Conservation (phyloP, 73 alveolate species). For the Tetrahymena elliotti region DNA sequence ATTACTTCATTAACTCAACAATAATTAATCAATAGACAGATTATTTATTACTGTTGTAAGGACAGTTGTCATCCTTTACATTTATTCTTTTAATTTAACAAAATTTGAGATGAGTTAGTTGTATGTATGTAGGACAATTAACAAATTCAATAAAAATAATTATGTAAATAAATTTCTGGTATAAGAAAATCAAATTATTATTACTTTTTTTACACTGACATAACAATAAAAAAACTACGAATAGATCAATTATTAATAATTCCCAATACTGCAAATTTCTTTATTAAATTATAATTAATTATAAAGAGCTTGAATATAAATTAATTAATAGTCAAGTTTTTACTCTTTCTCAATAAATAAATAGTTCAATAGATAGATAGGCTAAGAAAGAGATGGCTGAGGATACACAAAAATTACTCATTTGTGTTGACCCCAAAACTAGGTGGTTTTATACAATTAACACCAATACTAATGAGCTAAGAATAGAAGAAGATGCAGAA, state of each 20-base stretch:
- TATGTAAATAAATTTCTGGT: neutral
- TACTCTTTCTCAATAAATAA: too few species aligned
- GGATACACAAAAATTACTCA: neutral
- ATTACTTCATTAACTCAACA: too few species aligned
- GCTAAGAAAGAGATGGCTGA: neutral
- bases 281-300: too few species aligned
- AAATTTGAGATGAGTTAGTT: too few species aligned
- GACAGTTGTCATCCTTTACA: too few species aligned
- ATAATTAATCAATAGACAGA: too few species aligned
- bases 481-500: neutral
- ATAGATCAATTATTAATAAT: neutral
- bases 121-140: too few species aligned
- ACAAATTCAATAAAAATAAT: too few species aligned
- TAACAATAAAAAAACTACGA: neutral
- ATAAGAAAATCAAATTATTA: too few species aligned
- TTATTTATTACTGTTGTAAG: too few species aligned
- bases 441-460: neutral
- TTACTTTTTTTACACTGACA: neutral
- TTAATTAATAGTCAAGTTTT: neutral
- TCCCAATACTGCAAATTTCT: neutral
- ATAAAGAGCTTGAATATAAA: neutral
- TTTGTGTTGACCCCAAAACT: conserved; percentile 2
- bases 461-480: neutral
- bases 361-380: too few species aligned
- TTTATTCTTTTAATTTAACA: too few species aligned